Percentiles rank a stretch among this genome's conserved stretches.
These are phyloP conservation scores for Darksidea phi DNA, from an alignment of 495 filamentous ascomycete species.

Conservation along the genomic window DNA sequence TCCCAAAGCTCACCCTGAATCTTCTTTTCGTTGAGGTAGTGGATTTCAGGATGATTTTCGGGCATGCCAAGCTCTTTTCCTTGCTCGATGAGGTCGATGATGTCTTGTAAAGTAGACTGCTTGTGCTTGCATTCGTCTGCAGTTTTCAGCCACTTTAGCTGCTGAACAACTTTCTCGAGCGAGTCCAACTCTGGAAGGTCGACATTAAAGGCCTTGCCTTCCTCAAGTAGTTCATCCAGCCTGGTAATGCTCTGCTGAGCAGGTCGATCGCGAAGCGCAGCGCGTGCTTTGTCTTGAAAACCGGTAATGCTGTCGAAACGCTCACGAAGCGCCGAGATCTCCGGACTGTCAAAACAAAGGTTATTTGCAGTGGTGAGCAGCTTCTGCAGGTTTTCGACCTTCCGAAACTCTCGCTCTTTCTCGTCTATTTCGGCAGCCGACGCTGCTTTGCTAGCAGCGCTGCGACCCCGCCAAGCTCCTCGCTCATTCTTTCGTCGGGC, in stretches of 20 bases:
- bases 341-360: conserved; percentile 90
- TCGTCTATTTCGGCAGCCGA: conserved; percentile 77
- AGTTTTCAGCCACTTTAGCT: conserved; percentile 80
- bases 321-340: conserved; percentile 84
- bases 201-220: conserved; percentile 85
- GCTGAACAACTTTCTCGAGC: conserved; percentile 74
- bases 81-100: conserved; percentile 71
- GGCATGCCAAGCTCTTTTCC: conserved; percentile 74
- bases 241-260: conserved; percentile 60
- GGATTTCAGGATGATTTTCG: conserved; percentile 71
- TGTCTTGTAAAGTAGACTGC: conserved; percentile 70
- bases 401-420: conserved; percentile 81
- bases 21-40: conserved; percentile 71
- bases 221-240: conserved; percentile 86
- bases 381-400: conserved; percentile 82
- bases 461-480: conserved; percentile 66
- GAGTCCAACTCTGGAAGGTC: conserved; percentile 90
- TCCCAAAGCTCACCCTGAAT: conserved; percentile 84
- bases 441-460: conserved; percentile 58
- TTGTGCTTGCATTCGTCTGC: conserved; percentile 52
- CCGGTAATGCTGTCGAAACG: conserved; percentile 81
- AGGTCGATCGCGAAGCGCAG: conserved; percentile 60
- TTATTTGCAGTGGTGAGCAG: conserved; percentile 81
- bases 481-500: conserved; percentile 97
- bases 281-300: conserved; percentile 76